Conservation (phyloP, 2,329 filamentous ascomycete genomes). For the Rosellinia necatrix region DNA sequence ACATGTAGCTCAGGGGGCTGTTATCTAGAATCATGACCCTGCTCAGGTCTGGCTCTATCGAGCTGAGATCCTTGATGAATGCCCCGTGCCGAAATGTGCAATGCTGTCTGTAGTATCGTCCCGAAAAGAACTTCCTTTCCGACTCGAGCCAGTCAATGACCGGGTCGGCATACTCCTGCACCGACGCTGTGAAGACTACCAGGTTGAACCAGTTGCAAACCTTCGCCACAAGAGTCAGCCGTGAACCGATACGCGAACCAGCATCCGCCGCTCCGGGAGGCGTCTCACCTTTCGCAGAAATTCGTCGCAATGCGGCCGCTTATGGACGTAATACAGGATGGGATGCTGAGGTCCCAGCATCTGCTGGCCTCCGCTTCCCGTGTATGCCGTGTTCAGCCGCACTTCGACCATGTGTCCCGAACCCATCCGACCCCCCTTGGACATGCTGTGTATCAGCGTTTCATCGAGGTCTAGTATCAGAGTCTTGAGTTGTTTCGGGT, state of each 20-base stretch:
- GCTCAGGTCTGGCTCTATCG: conserved; percentile 94
- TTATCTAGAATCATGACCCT: conserved; percentile 99
- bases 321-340: conserved; percentile 98
- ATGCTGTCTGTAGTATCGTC: conserved; percentile 93
- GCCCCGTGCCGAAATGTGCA: conserved; percentile 94
- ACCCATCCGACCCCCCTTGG: conserved; percentile 93
- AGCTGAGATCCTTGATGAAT: conserved; percentile 97
- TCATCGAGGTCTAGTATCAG: conserved; percentile 95
- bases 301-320: conserved; percentile 94
- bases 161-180: conserved; percentile 97
- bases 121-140: conserved; percentile 94
- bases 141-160: conserved; percentile 99
- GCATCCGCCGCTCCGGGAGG: not conserved
- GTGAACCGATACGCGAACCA: conserved; percentile 2
- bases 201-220: conserved; percentile 98
- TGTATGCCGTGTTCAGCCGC: conserved; percentile 74
- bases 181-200: conserved; percentile 93
- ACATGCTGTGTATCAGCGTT: conserved; percentile 96
- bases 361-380: conserved; percentile 68
- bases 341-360: conserved; percentile 85
- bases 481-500: conserved; percentile 77
- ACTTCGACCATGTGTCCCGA: conserved; percentile 99
- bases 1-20: conserved; percentile 96
- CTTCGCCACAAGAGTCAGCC: conserved; percentile 47
- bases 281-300: conserved; percentile 78